A percentile compares a stretch with the other conserved stretches of the same genome.
These are phyloP conservation scores for Pseudoturritis turrita DNA, from an alignment of 345 rosid species.

Conservation along the genomic window DNA sequence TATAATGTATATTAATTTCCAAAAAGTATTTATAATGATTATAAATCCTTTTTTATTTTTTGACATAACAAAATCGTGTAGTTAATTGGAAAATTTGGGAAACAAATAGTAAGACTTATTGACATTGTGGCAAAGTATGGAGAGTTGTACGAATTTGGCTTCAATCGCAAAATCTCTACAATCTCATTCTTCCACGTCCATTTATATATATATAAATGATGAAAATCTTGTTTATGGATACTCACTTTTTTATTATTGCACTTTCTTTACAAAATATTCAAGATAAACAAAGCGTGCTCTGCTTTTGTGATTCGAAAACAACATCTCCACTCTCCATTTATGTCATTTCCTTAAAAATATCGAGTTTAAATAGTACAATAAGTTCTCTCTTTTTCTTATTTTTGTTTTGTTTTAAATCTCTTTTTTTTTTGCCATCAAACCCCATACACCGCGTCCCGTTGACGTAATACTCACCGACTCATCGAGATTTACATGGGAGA, in stretches of 20 bases:
- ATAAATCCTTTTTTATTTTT: too few species aligned
- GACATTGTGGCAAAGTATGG: conserved; percentile 10
- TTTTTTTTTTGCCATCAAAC: too few species aligned
- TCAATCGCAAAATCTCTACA: not conserved
- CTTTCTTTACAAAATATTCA: conserved; percentile 8
- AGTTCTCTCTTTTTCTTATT: not conserved
- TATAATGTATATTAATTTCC: too few species aligned
- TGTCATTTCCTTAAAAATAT: conserved; percentile 17
- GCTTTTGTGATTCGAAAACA: conserved; percentile 16
- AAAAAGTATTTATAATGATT: too few species aligned
- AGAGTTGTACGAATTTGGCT: conserved; percentile 10
- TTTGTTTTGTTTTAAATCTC: not conserved
- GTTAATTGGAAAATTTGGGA: not conserved
- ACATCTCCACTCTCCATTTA: conserved; percentile 17
- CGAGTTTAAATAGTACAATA: not conserved
- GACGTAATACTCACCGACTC: too few species aligned
- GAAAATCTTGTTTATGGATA: not conserved
- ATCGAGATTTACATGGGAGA: too few species aligned
- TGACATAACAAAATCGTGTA: not conserved
- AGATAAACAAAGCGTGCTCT: conserved; percentile 25
- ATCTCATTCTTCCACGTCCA: conserved; percentile 2
- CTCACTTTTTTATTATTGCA: not conserved
- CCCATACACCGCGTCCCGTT: too few species aligned
- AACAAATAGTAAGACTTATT: not conserved
- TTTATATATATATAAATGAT: not conserved